A percentile compares a stretch with the other conserved stretches of the same genome.
Conservation (phyloP, 768 basidiomycete species). For the Mycena kentingensis region DNA sequence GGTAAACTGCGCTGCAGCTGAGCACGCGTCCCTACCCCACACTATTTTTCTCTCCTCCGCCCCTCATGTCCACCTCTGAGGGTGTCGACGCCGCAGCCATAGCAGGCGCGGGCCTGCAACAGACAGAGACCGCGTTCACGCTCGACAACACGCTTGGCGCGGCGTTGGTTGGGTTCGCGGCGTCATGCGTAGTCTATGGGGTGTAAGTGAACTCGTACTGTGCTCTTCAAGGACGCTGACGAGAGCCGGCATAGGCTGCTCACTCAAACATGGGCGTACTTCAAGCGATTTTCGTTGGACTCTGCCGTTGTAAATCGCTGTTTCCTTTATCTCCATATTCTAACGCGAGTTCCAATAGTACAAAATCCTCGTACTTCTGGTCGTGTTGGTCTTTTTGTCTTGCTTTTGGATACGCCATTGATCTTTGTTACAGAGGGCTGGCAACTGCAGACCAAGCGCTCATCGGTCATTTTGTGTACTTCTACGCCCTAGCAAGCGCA, state of each 20-base stretch:
- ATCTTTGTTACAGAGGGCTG: constrained; percentile 41
- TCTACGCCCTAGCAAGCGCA: constrained; percentile 52
- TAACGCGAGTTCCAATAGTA: neutral
- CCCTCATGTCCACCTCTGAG: no score
- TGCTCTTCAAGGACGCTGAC: neutral
- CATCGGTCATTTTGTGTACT: constrained; percentile 59
- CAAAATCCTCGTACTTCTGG: constrained; percentile 29
- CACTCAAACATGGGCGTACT: constrained; percentile 58
- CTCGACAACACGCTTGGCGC: constrained; percentile 61
- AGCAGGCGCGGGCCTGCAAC: no score
- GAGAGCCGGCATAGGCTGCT: constrained; percentile 29
- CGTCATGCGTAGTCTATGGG: constrained; percentile 56
- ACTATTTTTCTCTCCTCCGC: no score
- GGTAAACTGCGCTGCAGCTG: no score
- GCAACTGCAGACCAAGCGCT: constrained; percentile 57
- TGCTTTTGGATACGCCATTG: neutral
- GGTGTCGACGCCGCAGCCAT: no score
- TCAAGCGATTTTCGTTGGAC: constrained; percentile 56
- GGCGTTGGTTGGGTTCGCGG: constrained; percentile 57
- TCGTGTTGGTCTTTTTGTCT: constrained; percentile 33
- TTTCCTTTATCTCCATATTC: neutral
- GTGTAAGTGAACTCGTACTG: constrained; percentile 26
- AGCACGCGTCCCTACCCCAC: no score
- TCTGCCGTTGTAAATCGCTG: neutral
- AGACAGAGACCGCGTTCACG: no score